Evolutionary conservation across 2,329 filamentous ascomycete species (phyloP).

Genomic region (Ceratocystis cacaofunesta): DNA sequence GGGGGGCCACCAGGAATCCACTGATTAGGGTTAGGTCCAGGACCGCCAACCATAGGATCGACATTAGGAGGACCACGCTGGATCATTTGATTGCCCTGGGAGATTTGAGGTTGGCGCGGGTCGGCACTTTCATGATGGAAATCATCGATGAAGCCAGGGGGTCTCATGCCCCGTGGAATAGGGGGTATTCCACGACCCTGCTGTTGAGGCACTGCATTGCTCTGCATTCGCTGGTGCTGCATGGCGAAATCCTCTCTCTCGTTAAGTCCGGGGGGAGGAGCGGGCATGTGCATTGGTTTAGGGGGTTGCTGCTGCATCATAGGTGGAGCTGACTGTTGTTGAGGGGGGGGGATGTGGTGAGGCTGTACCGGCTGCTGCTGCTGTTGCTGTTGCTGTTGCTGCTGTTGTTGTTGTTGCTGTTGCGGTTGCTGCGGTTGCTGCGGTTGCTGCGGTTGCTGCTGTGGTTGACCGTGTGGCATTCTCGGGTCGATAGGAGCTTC

Average conservation of each 20-base stretch:
- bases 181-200: slow-evolving; percentile 11
- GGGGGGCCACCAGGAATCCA: slow-evolving; percentile 35
- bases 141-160: slow-evolving; percentile 40
- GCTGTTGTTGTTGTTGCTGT: slow-evolving; percentile 17
- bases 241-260: slow-evolving; percentile 18
- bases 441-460: slow-evolving; percentile 30
- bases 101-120: slow-evolving; percentile 28
- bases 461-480: slow-evolving; percentile 35
- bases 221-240: slow-evolving; percentile 26
- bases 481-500: slow-evolving; percentile 38
- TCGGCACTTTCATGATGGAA: slow-evolving; percentile 37
- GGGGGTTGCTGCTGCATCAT: slow-evolving; percentile 17
- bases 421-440: no score
- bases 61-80: slow-evolving; percentile 48
- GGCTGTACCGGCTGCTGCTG: slow-evolving; percentile 22
- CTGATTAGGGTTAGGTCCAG: slow-evolving; percentile 28
- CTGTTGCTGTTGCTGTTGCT: slow-evolving; percentile 24
- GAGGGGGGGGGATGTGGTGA: slow-evolving; percentile 11
- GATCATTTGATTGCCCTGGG: slow-evolving; percentile 50
- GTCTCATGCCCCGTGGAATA: slow-evolving; percentile 28
- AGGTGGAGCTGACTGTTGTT: slow-evolving; percentile 16
- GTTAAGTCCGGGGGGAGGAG: not conserved
- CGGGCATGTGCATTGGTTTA: slow-evolving; percentile 13
- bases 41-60: slow-evolving; percentile 34
- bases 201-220: slow-evolving; percentile 16